Evolutionary conservation across 2,329 filamentous ascomycete genomes (phyloP).

Genomic region (Ilyonectria robusta): DNA sequence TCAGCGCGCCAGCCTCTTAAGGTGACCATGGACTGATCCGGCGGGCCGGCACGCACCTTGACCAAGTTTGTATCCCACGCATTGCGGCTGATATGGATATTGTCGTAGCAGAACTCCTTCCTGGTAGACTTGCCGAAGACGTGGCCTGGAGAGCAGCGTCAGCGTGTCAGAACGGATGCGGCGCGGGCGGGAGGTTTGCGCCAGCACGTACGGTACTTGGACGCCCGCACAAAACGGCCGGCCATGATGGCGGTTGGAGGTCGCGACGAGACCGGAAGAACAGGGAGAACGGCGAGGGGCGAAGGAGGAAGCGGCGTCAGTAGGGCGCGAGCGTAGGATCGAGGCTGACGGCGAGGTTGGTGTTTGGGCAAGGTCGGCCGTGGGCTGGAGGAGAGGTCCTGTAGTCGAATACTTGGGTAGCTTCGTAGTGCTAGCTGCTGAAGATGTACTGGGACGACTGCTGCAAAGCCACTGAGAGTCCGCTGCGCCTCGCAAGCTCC

Average conservation of each 20-base stretch:
- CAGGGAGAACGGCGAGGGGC: conserved; percentile 17
- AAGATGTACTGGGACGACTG: conserved; percentile 18
- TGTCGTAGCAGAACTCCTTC: conserved; percentile 99
- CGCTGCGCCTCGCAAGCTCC: conserved; percentile 45
- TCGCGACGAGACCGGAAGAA: conserved; percentile 29
- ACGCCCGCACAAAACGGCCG: conserved; percentile 77
- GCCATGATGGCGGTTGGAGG: conserved; percentile 62
- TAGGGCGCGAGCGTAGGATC: conserved; percentile 22
- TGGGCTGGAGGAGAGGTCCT: conserved; percentile 41
- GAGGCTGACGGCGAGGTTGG: conserved; percentile 27
- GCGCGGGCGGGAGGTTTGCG: conserved; percentile 46
- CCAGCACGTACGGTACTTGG: conserved; percentile 74
- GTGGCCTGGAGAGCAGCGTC: conserved; percentile 77
- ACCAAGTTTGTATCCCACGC: conserved; percentile 99
- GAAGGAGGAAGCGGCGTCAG: conserved; percentile 10
- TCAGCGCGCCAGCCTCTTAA: conserved; percentile 42
- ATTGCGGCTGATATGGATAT: conserved; percentile 96
- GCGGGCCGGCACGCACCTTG: conserved; percentile 75
- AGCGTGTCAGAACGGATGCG: conserved; percentile 40
- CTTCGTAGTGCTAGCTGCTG: conserved; percentile 20
- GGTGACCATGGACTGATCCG: conserved; percentile 30
- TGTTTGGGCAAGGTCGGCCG: conserved; percentile 41
- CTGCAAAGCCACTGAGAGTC: conserved; percentile 41
- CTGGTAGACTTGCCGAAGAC: conserved; percentile 96
- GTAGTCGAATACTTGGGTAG: conserved; percentile 26